Evolutionary conservation across 108 stramenopile genomes (phyloP).

Genomic region (Pseudonitzschia multistriata): DNA sequence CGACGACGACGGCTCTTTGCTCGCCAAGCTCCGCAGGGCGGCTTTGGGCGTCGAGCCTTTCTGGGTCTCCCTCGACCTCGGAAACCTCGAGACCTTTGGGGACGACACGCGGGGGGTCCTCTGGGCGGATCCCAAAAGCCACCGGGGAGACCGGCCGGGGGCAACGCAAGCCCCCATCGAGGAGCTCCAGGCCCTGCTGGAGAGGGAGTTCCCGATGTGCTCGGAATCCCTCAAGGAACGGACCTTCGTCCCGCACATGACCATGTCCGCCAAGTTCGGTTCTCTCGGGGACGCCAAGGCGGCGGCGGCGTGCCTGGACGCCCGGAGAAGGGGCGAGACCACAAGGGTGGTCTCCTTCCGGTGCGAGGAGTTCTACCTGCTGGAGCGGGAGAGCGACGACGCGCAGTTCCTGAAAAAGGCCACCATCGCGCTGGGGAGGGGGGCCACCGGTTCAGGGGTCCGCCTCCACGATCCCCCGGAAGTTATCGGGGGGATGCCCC

Average conservation of each 20-base stretch:
- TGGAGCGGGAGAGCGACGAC: constrained; percentile 47
- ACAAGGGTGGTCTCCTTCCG: constrained; percentile 28
- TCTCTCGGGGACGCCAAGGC: constrained; percentile 36
- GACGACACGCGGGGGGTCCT: constrained; percentile 47
- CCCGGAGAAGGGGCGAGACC: neutral
- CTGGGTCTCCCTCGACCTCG: neutral
- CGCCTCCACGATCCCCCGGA: neutral
- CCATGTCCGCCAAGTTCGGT: constrained; percentile 48
- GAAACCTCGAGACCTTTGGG: constrained; percentile 50
- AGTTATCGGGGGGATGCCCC: neutral
- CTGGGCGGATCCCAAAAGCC: constrained; percentile 47
- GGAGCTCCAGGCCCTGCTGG: constrained; percentile 37
- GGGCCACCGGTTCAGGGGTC: neutral
- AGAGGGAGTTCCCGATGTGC: constrained; percentile 49
- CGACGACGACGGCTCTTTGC: neutral
- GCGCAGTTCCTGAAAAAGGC: constrained; percentile 53
- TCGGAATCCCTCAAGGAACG: constrained; percentile 45
- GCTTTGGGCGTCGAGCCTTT: neutral
- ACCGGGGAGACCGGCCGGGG: neutral
- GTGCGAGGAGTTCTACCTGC: constrained; percentile 43
- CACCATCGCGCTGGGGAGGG: neutral
- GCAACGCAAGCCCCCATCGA: constrained; percentile 12
- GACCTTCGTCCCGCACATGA: constrained; percentile 51
- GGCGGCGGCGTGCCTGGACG: constrained; percentile 31
- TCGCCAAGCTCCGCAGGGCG: neutral